Conservation (phyloP, 108 stramenopile genomes). For the Skeletonema menzelii region DNA sequence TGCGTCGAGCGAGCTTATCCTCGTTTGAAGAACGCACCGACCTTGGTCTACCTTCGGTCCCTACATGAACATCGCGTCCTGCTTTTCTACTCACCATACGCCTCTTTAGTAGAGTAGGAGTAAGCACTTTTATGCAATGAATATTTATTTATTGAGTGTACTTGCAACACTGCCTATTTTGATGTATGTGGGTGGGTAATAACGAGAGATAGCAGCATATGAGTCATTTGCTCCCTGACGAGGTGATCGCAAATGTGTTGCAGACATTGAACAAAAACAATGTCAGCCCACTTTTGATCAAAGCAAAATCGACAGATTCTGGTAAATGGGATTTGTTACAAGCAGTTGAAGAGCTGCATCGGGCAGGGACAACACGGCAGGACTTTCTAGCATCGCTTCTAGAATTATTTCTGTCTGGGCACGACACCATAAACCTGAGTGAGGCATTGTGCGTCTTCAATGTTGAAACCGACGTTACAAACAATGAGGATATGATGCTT, state of each 20-base stretch:
- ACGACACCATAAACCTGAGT: not conserved
- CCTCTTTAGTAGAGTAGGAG: too few relatives aligned
- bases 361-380: not conserved
- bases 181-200: too few relatives aligned
- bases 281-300: not conserved
- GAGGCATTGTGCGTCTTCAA: not conserved
- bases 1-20: too few relatives aligned
- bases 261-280: not conserved
- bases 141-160: too few relatives aligned
- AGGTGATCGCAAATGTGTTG: not conserved
- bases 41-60: too few relatives aligned
- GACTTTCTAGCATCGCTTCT: not conserved
- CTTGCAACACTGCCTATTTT: too few relatives aligned
- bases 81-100: too few relatives aligned
- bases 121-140: too few relatives aligned
- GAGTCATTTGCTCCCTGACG: not conserved
- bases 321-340: not conserved
- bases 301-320: not conserved
- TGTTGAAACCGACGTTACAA: not conserved
- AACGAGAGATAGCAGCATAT: too few relatives aligned
- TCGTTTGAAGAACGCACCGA: too few relatives aligned
- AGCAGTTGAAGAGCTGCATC: not conserved
- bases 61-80: too few relatives aligned
- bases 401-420: not conserved
- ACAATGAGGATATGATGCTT: not conserved